A percentile compares a stretch with the other conserved stretches of the same genome.
Evolutionary conservation across 148 eudicot genomes (phyloP).

Genomic region (Heliamphora exappendiculata): DNA sequence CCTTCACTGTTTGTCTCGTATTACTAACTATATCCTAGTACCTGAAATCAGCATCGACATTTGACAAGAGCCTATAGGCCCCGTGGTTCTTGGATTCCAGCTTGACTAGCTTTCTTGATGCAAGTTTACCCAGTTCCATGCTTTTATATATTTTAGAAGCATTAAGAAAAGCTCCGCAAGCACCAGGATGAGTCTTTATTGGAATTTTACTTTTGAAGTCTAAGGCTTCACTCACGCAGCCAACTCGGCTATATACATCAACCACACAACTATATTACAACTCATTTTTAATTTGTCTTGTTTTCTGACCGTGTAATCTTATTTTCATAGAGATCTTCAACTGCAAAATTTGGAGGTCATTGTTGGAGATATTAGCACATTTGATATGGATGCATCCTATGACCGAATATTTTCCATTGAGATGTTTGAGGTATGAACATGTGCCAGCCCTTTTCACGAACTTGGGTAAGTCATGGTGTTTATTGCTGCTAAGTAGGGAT

Average conservation of each 20-base stretch:
- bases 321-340: constrained; percentile 48
- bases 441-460: neutral
- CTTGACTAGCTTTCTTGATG: constrained; percentile 8
- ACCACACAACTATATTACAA: constrained; percentile 14
- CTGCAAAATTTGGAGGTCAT: constrained; percentile 74
- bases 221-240: constrained; percentile 7
- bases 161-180: constrained; percentile 12
- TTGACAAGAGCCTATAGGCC: constrained; percentile 8
- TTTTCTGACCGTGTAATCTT: constrained; percentile 2
- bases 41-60: constrained; percentile 12
- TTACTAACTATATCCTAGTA: constrained; percentile 11
- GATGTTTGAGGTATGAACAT: constrained; percentile 88
- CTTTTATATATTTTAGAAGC: constrained; percentile 10
- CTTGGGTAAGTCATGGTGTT: constrained; percentile 6
- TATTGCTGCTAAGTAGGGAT: too few relatives aligned
- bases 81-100: constrained; percentile 11
- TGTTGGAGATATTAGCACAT: constrained; percentile 81
- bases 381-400: constrained; percentile 76
- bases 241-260: constrained; percentile 11
- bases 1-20: constrained; percentile 12
- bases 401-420: constrained; percentile 87
- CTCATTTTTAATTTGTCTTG: too few relatives aligned
- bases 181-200: constrained; percentile 5
- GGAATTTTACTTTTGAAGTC: constrained; percentile 13
- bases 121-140: constrained; percentile 10